A percentile compares a stretch with the other conserved stretches of the same genome.
Conservation (phyloP, 257 asterid species). For the Nicotiana undulata region DNA sequence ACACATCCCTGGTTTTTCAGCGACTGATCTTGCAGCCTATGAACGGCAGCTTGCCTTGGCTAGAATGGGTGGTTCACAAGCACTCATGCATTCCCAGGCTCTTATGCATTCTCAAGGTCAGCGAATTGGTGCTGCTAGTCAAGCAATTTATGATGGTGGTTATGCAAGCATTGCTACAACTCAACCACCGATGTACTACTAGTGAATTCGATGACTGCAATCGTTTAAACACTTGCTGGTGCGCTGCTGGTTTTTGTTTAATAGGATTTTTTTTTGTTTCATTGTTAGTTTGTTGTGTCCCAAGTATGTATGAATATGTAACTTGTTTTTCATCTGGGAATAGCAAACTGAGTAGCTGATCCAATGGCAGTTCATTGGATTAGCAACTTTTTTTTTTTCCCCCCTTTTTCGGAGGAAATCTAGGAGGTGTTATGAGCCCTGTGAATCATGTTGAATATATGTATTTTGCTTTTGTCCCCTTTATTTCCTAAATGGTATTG, state of each 20-base stretch:
- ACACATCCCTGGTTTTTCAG: slow-evolving; percentile 43
- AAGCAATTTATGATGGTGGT: slow-evolving; percentile 47
- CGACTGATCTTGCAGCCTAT: slow-evolving; percentile 51
- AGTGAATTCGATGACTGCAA: slow-evolving; percentile 5
- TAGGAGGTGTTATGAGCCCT: background rate
- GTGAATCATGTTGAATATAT: background rate
- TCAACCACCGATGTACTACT: slow-evolving; percentile 58
- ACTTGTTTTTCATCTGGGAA: slow-evolving; percentile 19
- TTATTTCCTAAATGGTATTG: background rate
- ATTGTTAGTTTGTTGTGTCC: background rate
- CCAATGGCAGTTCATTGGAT: background rate
- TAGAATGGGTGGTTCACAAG: slow-evolving; percentile 54
- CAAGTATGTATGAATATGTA: slow-evolving; percentile 16
- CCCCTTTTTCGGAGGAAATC: background rate
- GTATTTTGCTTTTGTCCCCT: background rate
- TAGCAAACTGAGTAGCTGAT: background rate
- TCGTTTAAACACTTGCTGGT: background rate
- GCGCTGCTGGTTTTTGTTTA: background rate
- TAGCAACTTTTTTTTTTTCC: background rate
- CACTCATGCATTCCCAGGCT: slow-evolving; percentile 46
- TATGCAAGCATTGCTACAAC: slow-evolving; percentile 33
- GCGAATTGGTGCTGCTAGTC: slow-evolving; percentile 46
- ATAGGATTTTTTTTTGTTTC: background rate
- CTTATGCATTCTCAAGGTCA: slow-evolving; percentile 62
- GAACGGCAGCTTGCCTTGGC: slow-evolving; percentile 54